phyloP scores from a whole-genome alignment of 768 basidiomycete species.

The Kwoniella dejecticola region DNA sequence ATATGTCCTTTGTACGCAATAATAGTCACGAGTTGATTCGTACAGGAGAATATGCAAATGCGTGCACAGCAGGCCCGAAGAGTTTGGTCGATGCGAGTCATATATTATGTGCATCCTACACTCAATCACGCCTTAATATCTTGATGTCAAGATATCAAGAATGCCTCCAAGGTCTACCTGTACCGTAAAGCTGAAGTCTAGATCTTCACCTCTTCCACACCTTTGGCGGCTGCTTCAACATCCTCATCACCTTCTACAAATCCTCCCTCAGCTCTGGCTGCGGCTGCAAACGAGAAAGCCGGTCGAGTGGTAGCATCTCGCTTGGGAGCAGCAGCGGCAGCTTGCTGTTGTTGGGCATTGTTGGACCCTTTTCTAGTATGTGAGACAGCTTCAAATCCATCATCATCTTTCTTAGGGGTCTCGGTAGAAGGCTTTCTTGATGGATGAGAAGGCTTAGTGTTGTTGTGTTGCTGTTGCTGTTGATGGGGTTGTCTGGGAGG shows the following conservation, averaged over 20 bases:
- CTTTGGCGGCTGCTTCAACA: conserved; percentile 21
- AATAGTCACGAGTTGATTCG: too few relatives aligned
- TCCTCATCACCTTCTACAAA: conserved; percentile 38
- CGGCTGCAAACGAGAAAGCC: conserved; percentile 78
- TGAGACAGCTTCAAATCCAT: conserved; percentile 37
- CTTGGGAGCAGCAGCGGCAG: conserved; percentile 17
- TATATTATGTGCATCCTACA: conserved; percentile 14
- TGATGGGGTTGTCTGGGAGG: conserved; percentile 4
- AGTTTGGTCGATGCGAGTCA: neutral
- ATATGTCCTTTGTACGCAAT: neutral
- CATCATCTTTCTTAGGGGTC: conserved; percentile 25
- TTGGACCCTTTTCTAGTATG: conserved; percentile 4
- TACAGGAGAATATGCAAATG: neutral
- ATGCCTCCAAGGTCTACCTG: too few relatives aligned
- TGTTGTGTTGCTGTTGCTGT: conserved; percentile 5
- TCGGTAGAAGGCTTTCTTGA: conserved; percentile 16
- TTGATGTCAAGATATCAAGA: neutral
- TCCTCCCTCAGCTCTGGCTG: conserved; percentile 57
- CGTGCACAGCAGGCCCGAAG: neutral
- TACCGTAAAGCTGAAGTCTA: too few relatives aligned
- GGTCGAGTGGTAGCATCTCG: conserved; percentile 65
- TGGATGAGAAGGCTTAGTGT: conserved; percentile 23
- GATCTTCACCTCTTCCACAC: conserved; percentile 25
- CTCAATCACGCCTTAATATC: neutral
- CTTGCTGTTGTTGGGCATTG: conserved; percentile 3